phyloP scores from a whole-genome alignment of 139 green algal species.

The Tetradesmus lagerheimii region DNA sequence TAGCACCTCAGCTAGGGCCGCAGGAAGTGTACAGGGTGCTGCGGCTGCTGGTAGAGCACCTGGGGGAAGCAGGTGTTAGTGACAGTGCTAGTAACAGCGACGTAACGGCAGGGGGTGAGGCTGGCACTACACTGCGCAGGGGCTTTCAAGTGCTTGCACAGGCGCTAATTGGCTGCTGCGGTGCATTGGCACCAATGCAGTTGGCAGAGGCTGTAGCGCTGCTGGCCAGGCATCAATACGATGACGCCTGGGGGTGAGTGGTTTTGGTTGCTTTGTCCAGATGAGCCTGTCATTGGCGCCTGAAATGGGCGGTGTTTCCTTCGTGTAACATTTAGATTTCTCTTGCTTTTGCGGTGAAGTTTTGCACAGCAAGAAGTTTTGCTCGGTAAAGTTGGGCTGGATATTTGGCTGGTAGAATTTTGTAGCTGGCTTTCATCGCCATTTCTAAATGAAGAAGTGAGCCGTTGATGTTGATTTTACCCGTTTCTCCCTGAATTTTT shows the following conservation, averaged over 20 bases:
- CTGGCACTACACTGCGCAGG: not conserved
- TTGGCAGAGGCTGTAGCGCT: constrained; percentile 76
- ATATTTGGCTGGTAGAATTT: too few relatives aligned
- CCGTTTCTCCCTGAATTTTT: too few relatives aligned
- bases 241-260: constrained; percentile 35
- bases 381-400: too few relatives aligned
- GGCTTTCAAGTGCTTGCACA: constrained; percentile 29
- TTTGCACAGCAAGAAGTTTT: too few relatives aligned
- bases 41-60: constrained; percentile 43
- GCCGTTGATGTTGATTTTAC: too few relatives aligned
- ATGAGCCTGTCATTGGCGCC: too few relatives aligned
- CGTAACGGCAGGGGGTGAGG: not conserved
- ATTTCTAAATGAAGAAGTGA: too few relatives aligned
- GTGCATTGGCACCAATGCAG: constrained; percentile 72
- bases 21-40: constrained; percentile 38
- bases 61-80: not conserved
- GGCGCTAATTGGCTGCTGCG: constrained; percentile 28
- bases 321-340: too few relatives aligned
- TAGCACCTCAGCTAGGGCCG: constrained; percentile 27
- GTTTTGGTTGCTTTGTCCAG: too few relatives aligned
- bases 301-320: too few relatives aligned
- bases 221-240: not conserved
- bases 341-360: too few relatives aligned
- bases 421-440: too few relatives aligned
- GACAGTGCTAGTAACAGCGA: not conserved